These are phyloP conservation scores for Cicer judaicum DNA, from an alignment of 306 rosid genomes.

Conservation along the genomic window DNA sequence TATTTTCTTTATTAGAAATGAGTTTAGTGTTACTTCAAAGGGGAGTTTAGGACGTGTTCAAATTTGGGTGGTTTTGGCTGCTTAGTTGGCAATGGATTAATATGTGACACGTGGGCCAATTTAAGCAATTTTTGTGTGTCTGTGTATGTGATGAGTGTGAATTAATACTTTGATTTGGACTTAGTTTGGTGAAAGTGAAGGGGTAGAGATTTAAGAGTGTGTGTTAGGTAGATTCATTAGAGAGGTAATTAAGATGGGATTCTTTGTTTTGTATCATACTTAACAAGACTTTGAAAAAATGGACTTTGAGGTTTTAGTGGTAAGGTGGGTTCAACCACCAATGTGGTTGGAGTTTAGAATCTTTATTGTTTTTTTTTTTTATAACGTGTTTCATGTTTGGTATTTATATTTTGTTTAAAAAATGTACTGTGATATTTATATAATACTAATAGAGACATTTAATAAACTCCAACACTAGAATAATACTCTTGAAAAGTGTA, in stretches of 20 bases:
- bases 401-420: background rate
- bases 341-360: constrained; percentile 59
- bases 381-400: constrained; percentile 21
- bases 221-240: constrained; percentile 48
- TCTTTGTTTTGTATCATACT: constrained; percentile 54
- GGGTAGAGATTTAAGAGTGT: constrained; percentile 34
- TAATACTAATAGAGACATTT: background rate
- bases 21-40: constrained; percentile 50
- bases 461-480: constrained; percentile 6
- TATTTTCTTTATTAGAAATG: constrained; percentile 47
- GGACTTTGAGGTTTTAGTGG: constrained; percentile 26
- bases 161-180: constrained; percentile 34
- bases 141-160: constrained; percentile 10
- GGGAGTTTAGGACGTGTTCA: constrained; percentile 53
- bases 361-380: constrained; percentile 11
- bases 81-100: constrained; percentile 36
- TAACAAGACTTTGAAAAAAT: constrained; percentile 36
- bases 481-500: constrained; percentile 10
- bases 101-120: constrained; percentile 44
- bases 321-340: constrained; percentile 66
- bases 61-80: constrained; percentile 49
- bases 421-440: too few relatives aligned
- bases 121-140: constrained; percentile 13
- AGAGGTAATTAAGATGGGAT: constrained; percentile 47
- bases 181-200: constrained; percentile 39